Evolutionary conservation across 768 basidiomycete species (phyloP), one percentile per base, ranked within the genome.

Genomic region (Leccinum disarticulatum): DNA sequence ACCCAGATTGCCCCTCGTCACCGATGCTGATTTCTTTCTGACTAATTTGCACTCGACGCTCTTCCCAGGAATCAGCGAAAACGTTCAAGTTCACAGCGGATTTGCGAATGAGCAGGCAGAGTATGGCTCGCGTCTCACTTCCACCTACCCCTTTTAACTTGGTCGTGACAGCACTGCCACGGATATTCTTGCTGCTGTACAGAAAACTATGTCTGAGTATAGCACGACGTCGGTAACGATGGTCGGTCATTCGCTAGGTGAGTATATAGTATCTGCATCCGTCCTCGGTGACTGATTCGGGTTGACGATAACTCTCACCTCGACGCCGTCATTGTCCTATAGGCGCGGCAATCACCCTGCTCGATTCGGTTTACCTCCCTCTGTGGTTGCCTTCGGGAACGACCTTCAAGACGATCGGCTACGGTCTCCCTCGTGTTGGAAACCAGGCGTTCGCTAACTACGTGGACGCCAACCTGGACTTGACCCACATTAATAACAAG

Each of bases 401-500:
- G 27, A 50, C 49, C 25, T 50, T 50, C 49, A 1, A 17, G 27
- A 50, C 49, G 0, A 50, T 50, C 17, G 7, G 77, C 68, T n/a
- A 77, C 77, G 3, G 55, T 62, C 51, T 56, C 14, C 49, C 49
- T 50, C 49, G 49, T 13, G 49, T 50, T 15, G 49, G 49, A 30
- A 50, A 50, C 9, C 49, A 50, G 14, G 49, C 49, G 1, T 50
- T 50, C 17, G 49, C 49, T 9, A 2, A 50, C 15, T 50, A 50
- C 14, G 49, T 50, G 8, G 49, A 86, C 61, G 70, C 77, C 11
- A 71, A 81, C 48, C 50, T 75, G 41, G 60, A 72, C 13, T 64
- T 85, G 50, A 84, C 78, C 4, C 85, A 81, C 60, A 78, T 87
- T 68, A 86, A 81, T 68, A 86, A 87, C 71, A 49, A 70, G 60